These are phyloP conservation scores for Hypoxylon sp. DNA, from an alignment of 2,329 filamentous ascomycete species.

Conservation along the genomic window DNA sequence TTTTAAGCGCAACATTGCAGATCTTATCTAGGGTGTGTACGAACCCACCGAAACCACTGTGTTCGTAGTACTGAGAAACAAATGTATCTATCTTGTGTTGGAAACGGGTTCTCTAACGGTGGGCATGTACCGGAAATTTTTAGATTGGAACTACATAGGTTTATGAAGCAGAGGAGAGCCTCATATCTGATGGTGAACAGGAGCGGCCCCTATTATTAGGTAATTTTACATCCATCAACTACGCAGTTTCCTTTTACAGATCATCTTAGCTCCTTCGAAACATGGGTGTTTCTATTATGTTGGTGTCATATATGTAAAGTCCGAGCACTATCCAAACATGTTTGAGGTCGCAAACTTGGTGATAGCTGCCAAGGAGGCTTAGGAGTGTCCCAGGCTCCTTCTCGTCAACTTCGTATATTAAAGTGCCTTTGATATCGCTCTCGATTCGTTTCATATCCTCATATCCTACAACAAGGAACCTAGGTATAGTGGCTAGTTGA, in stretches of 20 bases:
- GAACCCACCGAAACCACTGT: not conserved
- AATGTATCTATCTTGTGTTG: not conserved
- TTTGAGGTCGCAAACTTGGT: not conserved
- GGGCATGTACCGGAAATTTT: not conserved
- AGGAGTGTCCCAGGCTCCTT: not conserved
- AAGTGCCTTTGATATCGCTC: not conserved
- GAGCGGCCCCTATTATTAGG: conserved; percentile 25
- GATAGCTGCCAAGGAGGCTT: not conserved
- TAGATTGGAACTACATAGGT: too few relatives aligned
- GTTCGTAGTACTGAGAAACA: not conserved
- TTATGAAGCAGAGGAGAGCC: not conserved
- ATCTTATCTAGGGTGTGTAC: not conserved
- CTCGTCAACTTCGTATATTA: not conserved
- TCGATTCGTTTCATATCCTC: not conserved
- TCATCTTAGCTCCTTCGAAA: conserved; percentile 19
- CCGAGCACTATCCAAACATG: conserved; percentile 11
- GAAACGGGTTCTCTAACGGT: not conserved
- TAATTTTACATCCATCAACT: conserved; percentile 28
- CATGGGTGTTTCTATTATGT: conserved; percentile 20
- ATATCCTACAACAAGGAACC: not conserved
- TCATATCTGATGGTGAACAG: conserved; percentile 11
- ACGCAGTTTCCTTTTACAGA: conserved; percentile 5
- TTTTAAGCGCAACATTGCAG: not conserved
- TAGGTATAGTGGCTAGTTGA: not conserved
- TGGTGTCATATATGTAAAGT: conserved; percentile 11